Conservation (phyloP, 2,329 filamentous ascomycete species). For the Triangularia setosa region DNA sequence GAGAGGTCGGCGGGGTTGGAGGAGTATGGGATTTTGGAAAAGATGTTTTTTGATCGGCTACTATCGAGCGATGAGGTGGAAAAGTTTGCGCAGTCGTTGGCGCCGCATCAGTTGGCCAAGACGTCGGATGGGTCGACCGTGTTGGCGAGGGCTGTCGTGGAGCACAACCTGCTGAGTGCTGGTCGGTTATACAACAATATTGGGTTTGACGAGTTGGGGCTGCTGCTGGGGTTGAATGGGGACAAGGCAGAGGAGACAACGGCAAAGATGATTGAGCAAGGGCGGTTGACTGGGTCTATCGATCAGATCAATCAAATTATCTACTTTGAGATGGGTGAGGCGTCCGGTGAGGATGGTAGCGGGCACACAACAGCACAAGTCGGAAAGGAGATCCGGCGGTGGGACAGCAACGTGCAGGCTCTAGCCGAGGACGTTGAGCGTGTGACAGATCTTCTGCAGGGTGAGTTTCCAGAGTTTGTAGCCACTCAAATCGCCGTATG, state of each 20-base stretch:
- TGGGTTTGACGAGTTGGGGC: slow-evolving; percentile 68
- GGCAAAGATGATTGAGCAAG: slow-evolving; percentile 93
- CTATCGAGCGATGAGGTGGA: slow-evolving; percentile 78
- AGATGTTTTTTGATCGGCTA: slow-evolving; percentile 92
- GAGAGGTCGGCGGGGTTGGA: slow-evolving; percentile 71
- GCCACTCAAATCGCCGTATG: slow-evolving; percentile 22
- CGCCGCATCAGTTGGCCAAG: slow-evolving; percentile 83
- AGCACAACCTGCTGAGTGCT: slow-evolving; percentile 89
- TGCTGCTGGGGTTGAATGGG: slow-evolving; percentile 71
- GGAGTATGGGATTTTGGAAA: slow-evolving; percentile 87
- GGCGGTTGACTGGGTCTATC: slow-evolving; percentile 79
- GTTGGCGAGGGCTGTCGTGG: slow-evolving; percentile 85
- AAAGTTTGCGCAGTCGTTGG: slow-evolving; percentile 75
- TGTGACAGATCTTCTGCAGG: slow-evolving; percentile 45
- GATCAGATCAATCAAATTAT: slow-evolving; percentile 90
- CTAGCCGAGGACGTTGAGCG: slow-evolving; percentile 66
- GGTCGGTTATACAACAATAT: slow-evolving; percentile 79
- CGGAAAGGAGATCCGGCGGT: slow-evolving; percentile 71
- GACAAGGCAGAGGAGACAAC: slow-evolving; percentile 88
- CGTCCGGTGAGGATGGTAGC: slow-evolving; percentile 64
- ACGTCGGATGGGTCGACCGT: slow-evolving; percentile 91
- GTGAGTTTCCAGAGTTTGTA: slow-evolving; percentile 60
- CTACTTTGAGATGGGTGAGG: slow-evolving; percentile 75
- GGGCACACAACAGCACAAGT: slow-evolving; percentile 60
- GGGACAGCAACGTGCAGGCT: slow-evolving; percentile 85